Evolutionary conservation across 1,139 yeast species (phyloP), one percentile per base, ranked within the genome.

Genomic region (Yamadazyma pseudoaaseri): DNA sequence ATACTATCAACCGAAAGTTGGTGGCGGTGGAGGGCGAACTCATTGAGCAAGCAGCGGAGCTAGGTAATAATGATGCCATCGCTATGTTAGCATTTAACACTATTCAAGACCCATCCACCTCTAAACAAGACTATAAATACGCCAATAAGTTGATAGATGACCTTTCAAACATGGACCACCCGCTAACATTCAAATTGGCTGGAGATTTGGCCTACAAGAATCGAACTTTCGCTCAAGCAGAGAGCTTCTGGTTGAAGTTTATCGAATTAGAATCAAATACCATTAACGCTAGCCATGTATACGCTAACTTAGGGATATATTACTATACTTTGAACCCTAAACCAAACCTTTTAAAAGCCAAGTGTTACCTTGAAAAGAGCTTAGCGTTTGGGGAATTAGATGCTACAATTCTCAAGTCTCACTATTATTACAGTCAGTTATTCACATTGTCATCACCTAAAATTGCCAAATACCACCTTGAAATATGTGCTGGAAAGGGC

Each of bases 31-130:
- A 87, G 51, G 75, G 80, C 43, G 81, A 77, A 43, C 57, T 87
- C 27, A 73, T 87, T 8, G 95, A 86, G 45, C 74, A 74, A 38
- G 89, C 96, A 6, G 96, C 96, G 0, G 95, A 86, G 49, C 49
- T 79, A 48, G 96, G 96, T 1, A 76, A 84, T 49, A 75, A 79
- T 42, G 87, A 87, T 56, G 96, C 96, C 1, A 77, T 89, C 17
- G 67, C 92, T 1, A 62, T 86, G 11, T 58, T 89, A 15, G 76
- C 87, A 26, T 87, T 71, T 61, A 84, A 70, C 43, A 79, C 81
- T 0, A 52, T 83, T 18, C 62, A 51, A 24, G 45, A 51, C 23
- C 47, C 54, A 6, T 42, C 55, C 1, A 65, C 67, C 8, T 47
- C 58, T 38, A 51, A 54, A 9, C 84, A 76, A 4, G 96, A 87